Conservation (phyloP, 805 yeast species). For the Candida insectorum region DNA sequence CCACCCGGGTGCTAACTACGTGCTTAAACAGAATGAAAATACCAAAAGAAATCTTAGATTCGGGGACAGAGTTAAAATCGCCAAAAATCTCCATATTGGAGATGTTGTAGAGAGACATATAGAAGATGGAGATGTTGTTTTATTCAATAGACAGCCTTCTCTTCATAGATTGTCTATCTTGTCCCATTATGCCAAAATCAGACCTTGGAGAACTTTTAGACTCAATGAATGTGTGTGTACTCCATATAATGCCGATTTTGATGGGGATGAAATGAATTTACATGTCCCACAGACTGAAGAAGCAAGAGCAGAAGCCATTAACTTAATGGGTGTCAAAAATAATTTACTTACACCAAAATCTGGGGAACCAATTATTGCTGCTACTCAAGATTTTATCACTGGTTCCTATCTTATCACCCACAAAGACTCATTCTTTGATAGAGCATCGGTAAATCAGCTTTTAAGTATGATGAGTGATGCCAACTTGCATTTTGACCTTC, state of each 20-base stretch:
- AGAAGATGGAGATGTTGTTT: conserved; percentile 94
- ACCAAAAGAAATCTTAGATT: conserved; percentile 85
- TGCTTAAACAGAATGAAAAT: conserved; percentile 76
- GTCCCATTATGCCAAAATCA: conserved; percentile 91
- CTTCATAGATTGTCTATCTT: conserved; percentile 90
- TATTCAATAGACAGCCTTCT: conserved; percentile 97
- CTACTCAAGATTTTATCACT: conserved; percentile 98
- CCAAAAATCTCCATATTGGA: conserved; percentile 75
- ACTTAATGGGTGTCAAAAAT: conserved; percentile 95
- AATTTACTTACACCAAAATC: conserved; percentile 93
- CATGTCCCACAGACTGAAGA: conserved; percentile 99
- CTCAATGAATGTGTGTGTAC: conserved; percentile 98
- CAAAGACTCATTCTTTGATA: conserved; percentile 89
- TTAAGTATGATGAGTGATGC: conserved; percentile 97
- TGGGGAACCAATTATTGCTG: conserved; percentile 99
- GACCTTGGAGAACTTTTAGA: conserved; percentile 98
- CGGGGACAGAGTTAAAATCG: conserved; percentile 79
- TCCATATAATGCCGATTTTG: conserved; percentile 98
- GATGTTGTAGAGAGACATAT: conserved; percentile 95
- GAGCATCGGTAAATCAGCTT: conserved; percentile 78
- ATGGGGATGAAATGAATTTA: conserved; percentile 98
- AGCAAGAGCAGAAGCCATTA: conserved; percentile 98
- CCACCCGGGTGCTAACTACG: conserved; percentile 96
- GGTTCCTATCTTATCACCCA: conserved; percentile 91
- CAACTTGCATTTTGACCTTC: conserved; percentile 79